phyloP scores from a whole-genome alignment of 352 stramenopile species.

The Detonula confervacea region DNA sequence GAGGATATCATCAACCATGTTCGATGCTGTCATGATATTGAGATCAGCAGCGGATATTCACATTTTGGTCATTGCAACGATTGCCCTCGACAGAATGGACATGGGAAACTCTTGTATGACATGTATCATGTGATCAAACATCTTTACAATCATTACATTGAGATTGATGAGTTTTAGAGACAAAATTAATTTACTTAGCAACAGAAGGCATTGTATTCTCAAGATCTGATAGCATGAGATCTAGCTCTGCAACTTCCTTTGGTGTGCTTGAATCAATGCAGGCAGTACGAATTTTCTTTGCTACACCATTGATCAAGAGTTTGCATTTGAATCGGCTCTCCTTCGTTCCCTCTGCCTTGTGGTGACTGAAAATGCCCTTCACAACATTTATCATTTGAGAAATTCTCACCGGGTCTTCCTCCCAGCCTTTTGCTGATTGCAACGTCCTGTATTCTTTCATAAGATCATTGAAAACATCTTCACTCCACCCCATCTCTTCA shows the following conservation, averaged over 20 bases:
- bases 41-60: too few relatives aligned
- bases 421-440: constrained; percentile 63
- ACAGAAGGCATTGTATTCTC: constrained; percentile 20
- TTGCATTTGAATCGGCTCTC: constrained; percentile 71
- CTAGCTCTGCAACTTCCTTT: constrained; percentile 50
- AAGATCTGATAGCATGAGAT: constrained; percentile 55
- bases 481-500: constrained; percentile 62
- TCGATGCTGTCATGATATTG: too few relatives aligned
- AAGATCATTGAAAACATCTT: constrained; percentile 72
- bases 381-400: constrained; percentile 62
- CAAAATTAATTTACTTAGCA: constrained; percentile 5
- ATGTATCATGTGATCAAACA: too few relatives aligned
- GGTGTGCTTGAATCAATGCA: constrained; percentile 33
- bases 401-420: constrained; percentile 66
- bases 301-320: constrained; percentile 68
- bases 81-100: too few relatives aligned
- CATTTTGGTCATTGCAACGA: too few relatives aligned
- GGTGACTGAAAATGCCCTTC: constrained; percentile 67
- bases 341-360: constrained; percentile 48
- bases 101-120: too few relatives aligned
- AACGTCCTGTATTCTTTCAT: constrained; percentile 83
- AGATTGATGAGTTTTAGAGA: background rate
- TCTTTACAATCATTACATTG: too few relatives aligned
- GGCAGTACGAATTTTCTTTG: constrained; percentile 69
- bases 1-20: too few relatives aligned